Conservation (phyloP, 164 flowering plant species). For the Aristolochia californica region DNA sequence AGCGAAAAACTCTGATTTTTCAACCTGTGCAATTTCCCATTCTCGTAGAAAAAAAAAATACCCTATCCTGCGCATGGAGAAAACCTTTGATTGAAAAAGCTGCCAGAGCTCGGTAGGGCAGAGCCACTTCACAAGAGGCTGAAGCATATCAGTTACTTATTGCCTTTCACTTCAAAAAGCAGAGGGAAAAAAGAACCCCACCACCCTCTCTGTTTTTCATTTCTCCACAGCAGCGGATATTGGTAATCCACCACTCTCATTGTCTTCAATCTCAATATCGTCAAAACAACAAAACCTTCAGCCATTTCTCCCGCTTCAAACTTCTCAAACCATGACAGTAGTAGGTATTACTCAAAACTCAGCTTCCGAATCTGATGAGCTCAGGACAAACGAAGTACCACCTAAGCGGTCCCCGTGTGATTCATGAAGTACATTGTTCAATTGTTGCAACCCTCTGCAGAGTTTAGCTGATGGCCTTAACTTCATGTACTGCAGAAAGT, state of each 20-base stretch:
- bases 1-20: not conserved
- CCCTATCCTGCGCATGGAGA: not conserved
- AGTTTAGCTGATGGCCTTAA: slow-evolving; percentile 25
- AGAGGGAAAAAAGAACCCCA: slow-evolving; percentile 9
- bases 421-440: slow-evolving; percentile 17
- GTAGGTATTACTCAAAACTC: slow-evolving; percentile 25
- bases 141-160: slow-evolving; percentile 17
- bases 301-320: slow-evolving; percentile 2
- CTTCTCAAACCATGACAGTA: slow-evolving; percentile 1
- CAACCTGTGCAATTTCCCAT: slow-evolving; percentile 5
- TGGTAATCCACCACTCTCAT: slow-evolving; percentile 8
- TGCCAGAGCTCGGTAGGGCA: not conserved
- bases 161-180: slow-evolving; percentile 29
- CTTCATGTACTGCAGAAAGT: slow-evolving; percentile 39
- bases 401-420: slow-evolving; percentile 12
- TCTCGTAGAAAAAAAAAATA: slow-evolving; percentile 1
- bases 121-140: slow-evolving; percentile 1
- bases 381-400: slow-evolving; percentile 23
- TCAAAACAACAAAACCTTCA: slow-evolving; percentile 11
- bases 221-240: slow-evolving; percentile 1
- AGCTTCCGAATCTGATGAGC: slow-evolving; percentile 37
- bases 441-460: slow-evolving; percentile 20
- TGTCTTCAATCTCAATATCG: slow-evolving; percentile 16
- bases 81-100: not conserved
- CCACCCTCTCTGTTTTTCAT: slow-evolving; percentile 15